These are phyloP conservation scores for Stagonosporopsis tanaceti DNA, from an alignment of 2,329 filamentous ascomycete species.

Conservation along the genomic window DNA sequence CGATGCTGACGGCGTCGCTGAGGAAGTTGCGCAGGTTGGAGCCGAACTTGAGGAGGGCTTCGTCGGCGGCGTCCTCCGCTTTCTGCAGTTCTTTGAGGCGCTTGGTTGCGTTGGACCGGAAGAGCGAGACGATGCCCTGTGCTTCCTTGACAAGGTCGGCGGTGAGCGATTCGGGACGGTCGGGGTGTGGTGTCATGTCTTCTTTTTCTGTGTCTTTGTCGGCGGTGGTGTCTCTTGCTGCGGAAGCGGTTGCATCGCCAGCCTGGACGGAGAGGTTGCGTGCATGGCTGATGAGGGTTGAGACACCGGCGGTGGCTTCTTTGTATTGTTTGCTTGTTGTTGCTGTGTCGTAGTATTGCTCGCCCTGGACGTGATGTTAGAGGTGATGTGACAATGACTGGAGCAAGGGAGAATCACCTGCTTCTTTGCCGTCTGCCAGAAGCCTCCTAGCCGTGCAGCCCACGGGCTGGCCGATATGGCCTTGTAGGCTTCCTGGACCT, in stretches of 20 bases:
- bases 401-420: constrained; percentile 65
- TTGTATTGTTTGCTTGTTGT: constrained; percentile 84
- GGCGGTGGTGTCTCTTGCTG: constrained; percentile 23
- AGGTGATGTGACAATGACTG: background rate
- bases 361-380: constrained; percentile 64
- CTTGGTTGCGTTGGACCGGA: constrained; percentile 80
- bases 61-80: constrained; percentile 95
- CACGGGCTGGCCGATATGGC: constrained; percentile 91
- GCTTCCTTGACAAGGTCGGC: constrained; percentile 63
- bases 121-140: constrained; percentile 74
- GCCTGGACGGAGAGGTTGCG: constrained; percentile 70
- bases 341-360: constrained; percentile 84
- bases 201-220: constrained; percentile 27
- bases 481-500: constrained; percentile 94
- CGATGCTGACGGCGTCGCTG: constrained; percentile 86
- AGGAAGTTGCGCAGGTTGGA: constrained; percentile 89
- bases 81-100: constrained; percentile 87
- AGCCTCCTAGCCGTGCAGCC: constrained; percentile 86
- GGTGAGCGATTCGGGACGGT: constrained; percentile 55
- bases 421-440: constrained; percentile 91
- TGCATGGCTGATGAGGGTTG: constrained; percentile 76
- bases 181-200: constrained; percentile 44
- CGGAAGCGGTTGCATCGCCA: constrained; percentile 29
- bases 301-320: constrained; percentile 83
- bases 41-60: constrained; percentile 90